Evolutionary conservation across 352 stramenopile species (phyloP), one percentile per base, ranked within the genome.

Genomic region (Elongisporangium prolatum): DNA sequence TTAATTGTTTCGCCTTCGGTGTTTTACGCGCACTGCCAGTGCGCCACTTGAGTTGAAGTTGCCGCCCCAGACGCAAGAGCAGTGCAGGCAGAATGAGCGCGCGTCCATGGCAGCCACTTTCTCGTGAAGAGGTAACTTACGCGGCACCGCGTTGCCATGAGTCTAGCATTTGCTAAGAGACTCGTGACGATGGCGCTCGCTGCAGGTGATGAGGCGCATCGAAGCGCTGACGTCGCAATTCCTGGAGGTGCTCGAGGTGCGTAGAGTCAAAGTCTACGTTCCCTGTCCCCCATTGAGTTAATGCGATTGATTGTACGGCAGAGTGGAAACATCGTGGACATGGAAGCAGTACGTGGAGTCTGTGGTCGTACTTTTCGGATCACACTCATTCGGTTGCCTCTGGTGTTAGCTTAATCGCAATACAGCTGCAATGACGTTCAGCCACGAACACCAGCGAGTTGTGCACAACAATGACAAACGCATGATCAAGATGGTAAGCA

Each of bases 141-240:
- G 34, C 34, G 6, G 1, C 10, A 44, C 11, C 3, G 34, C 34
- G 34, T 44, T 2, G 10, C 2, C 1, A 44, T 44, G 34, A 16
- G 4, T 13, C 34, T 17, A 17, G 28, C 4, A 40, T 6, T 1
- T 14, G 9, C 28, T 40, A 17, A 44, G 9, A 13, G 34, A 25
- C 44, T 10, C 10, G 37, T 48, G 7, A 20, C 22, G 2, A 10
- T 57, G 40, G 40, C 50, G 18, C 18, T 44, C 25, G 22, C 13
- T 50, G 24, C 16, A 91, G 78, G 68, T 91, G 37, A 74, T 89
- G 63, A 47, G 55, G 6, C 68, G 74, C 7, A 93, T 93, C 47
- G 84, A 91, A 59, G 47, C 52, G 18, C 61, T 90, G 18, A 69
- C 75, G 11, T 67, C 60, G 16, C 67, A 77, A n/a, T 91, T 94